Evolutionary conservation across 129 eudicot species (phyloP).

Genomic region (sunflower (Helianthus annuus)): DNA sequence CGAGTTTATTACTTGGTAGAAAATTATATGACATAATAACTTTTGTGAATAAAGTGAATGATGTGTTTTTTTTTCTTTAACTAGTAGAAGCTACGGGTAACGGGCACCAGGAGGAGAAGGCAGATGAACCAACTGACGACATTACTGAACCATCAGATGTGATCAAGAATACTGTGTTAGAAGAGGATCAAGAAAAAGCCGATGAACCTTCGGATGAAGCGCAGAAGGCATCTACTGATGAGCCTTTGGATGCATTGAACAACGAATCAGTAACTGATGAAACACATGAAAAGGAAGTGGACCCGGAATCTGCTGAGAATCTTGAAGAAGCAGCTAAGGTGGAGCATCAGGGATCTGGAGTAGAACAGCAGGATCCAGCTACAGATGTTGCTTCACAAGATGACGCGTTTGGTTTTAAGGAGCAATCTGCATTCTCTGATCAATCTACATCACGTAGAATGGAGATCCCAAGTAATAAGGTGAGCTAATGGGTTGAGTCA

Average conservation of each 20-base stretch:
- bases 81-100: constrained; percentile 38
- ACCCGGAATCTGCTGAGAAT: constrained; percentile 34
- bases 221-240: constrained; percentile 35
- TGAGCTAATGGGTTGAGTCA: background rate
- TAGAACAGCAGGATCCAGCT: constrained; percentile 35
- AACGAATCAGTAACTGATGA: constrained; percentile 23
- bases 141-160: constrained; percentile 24
- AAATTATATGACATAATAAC: no score
- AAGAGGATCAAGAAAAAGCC: constrained; percentile 36
- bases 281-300: constrained; percentile 14
- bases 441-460: constrained; percentile 59
- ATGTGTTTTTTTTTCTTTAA: constrained; percentile 2
- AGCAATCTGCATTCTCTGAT: constrained; percentile 32
- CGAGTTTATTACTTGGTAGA: background rate
- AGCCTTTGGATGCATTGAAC: constrained; percentile 10
- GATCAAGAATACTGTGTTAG: constrained; percentile 19
- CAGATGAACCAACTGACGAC: constrained; percentile 42
- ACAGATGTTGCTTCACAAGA: constrained; percentile 39
- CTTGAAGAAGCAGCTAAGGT: constrained; percentile 34
- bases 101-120: constrained; percentile 47
- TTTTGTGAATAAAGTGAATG: no score
- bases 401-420: constrained; percentile 38
- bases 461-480: constrained; percentile 90
- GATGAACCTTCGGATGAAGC: constrained; percentile 29
- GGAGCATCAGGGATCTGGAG: constrained; percentile 34